Evolutionary conservation across 148 eudicot species (phyloP), one percentile per base, ranked within the genome.

Genomic region (Diospyros lotus): DNA sequence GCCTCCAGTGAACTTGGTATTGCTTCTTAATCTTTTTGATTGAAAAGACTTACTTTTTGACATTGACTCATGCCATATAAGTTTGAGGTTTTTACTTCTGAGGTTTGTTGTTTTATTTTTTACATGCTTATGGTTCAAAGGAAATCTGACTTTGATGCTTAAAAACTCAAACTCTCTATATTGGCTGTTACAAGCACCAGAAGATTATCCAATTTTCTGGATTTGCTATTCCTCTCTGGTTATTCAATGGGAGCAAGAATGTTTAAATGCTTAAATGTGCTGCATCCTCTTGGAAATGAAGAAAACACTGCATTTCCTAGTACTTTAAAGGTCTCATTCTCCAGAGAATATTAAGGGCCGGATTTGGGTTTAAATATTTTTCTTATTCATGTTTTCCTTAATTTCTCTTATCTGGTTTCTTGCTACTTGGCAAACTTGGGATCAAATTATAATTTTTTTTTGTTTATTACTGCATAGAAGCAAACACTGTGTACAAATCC

Each of bases 401-500:
- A 41, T 18, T 39, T 8, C 13, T 48, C 43, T 69, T 12, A 18
- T 15, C 51, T 42, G 39, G 15, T 13, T 63, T 48, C 15, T 14
- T 63, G 51, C 38, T 15, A 3, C 11, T 39, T 40, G 40, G 66
- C 44, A 6, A 28, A 73, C 67, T 48, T 61, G 8, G 55, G 18
- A 28, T 9, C 18, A 6, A 44, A 61, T 73, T 48, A 46, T 46
- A 14, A 44, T 8, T 8, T 61, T 1, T 52, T 42, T 14, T 61
- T 1, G 28, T 58, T 66, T 1, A 44, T 58, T 3, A 3, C 11
- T 48, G 77, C 78, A 28, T 28, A 89, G 87, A 71, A 72, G 17
- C n/a, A 63, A 76, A 81, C 74, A 75, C 69, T 56, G 41, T 52
- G 85, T 82, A 48, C 85, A 64, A 40, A 75, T 91, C 44, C 68